A percentile compares a stretch with the other conserved stretches of the same genome.
phyloP scores from a whole-genome alignment of 768 basidiomycete genomes.

The Mycena maculata region DNA sequence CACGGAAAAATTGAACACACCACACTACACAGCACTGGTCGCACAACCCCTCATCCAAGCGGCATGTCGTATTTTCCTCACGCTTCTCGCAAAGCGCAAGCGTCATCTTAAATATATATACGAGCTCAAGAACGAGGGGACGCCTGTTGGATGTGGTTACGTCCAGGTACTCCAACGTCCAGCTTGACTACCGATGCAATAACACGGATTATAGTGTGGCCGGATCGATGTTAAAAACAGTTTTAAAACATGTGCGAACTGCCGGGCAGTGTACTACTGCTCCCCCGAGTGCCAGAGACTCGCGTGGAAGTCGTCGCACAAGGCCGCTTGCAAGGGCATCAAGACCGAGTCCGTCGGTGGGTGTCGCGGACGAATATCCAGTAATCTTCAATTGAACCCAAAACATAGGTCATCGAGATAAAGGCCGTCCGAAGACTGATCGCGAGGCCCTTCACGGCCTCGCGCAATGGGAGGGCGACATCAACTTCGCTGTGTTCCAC shows the following conservation, averaged over 20 bases:
- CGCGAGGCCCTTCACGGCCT: conserved; percentile 46
- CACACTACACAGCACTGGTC: conserved; percentile 33
- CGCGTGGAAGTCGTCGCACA: conserved; percentile 52
- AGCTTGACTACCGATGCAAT: background rate
- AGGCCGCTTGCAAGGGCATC: conserved; percentile 46
- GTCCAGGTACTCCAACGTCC: conserved; percentile 37
- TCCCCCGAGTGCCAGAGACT: conserved; percentile 51
- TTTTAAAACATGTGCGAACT: conserved; percentile 48
- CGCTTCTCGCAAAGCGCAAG: background rate
- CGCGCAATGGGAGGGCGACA: conserved; percentile 43
- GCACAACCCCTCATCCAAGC: conserved; percentile 40
- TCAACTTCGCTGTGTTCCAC: conserved; percentile 40
- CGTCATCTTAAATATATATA: background rate
- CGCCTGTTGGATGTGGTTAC: conserved; percentile 48
- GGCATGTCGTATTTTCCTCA: conserved; percentile 36
- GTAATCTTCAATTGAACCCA: background rate
- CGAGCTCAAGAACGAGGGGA: conserved; percentile 38
- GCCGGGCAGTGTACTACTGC: conserved; percentile 49
- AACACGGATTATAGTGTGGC: conserved; percentile 42
- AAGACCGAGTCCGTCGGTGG: conserved; percentile 47
- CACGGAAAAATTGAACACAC: conserved; percentile 38
- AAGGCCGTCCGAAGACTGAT: conserved; percentile 47
- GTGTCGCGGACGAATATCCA: background rate
- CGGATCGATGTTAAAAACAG: conserved; percentile 46
- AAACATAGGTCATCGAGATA: conserved; percentile 43